Evolutionary conservation across 306 rosid species (phyloP).

Genomic region (Dalbergia cochinchinensis): DNA sequence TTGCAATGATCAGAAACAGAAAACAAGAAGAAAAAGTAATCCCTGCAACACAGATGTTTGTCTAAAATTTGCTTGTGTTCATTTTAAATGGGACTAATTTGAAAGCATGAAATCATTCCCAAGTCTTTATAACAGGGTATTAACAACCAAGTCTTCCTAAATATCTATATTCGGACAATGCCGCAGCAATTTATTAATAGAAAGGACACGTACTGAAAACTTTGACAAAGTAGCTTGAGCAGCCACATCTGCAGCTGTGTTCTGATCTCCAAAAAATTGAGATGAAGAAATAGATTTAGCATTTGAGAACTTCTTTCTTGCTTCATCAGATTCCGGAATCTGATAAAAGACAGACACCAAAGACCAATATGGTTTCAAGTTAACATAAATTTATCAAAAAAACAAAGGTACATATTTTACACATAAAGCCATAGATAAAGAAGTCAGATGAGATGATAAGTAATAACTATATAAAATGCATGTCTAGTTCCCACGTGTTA

Average conservation of each 20-base stretch:
- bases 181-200: conserved; percentile 22
- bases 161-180: conserved; percentile 4
- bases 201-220: conserved; percentile 71
- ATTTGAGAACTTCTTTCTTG: conserved; percentile 91
- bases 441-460: conserved; percentile 6
- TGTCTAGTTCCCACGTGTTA: neutral
- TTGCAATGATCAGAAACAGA: neutral
- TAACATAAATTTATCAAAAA: neutral
- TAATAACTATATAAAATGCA: neutral
- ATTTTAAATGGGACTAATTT: neutral
- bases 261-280: conserved; percentile 89
- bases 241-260: conserved; percentile 63
- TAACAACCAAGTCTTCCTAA: conserved; percentile 17
- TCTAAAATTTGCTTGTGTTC: neutral
- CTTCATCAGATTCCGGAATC: conserved; percentile 87
- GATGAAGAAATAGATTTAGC: conserved; percentile 95
- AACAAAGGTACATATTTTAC: neutral
- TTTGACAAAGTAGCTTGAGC: conserved; percentile 79
- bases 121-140: neutral
- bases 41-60: neutral
- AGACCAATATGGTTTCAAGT: neutral
- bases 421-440: conserved; percentile 12
- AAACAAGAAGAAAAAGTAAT: neutral
- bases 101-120: neutral
- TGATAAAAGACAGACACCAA: conserved; percentile 39